Percentiles rank a stretch among this genome's conserved stretches.
Evolutionary conservation across 352 stramenopile genomes (phyloP).

Genomic region (Phytophthora sp.): DNA sequence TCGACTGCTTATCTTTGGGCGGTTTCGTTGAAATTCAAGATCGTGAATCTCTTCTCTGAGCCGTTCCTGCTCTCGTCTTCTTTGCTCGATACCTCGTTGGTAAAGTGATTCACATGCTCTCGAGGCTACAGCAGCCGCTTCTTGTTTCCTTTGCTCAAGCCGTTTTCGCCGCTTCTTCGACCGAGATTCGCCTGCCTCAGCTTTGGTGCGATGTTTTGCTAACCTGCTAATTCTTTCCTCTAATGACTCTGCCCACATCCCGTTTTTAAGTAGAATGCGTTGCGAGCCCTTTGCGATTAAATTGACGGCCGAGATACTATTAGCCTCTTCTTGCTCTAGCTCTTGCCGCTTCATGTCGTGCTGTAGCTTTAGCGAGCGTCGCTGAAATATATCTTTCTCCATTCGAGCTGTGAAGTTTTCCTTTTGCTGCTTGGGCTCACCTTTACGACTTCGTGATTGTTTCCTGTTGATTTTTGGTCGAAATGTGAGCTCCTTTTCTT

Average conservation of each 20-base stretch:
- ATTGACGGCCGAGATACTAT: slow-evolving; percentile 7
- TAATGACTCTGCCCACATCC: slow-evolving; percentile 50
- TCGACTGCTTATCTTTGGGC: slow-evolving; percentile 41
- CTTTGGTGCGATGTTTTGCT: slow-evolving; percentile 8
- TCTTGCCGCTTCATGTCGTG: slow-evolving; percentile 27
- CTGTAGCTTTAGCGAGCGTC: slow-evolving; percentile 21
- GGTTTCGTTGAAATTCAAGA: slow-evolving; percentile 23
- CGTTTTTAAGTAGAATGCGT: slow-evolving; percentile 59
- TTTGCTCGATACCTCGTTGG: slow-evolving; percentile 48
- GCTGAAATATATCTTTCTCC: slow-evolving; percentile 51
- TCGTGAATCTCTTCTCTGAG: slow-evolving; percentile 24
- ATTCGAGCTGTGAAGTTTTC: slow-evolving; percentile 44
- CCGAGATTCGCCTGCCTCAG: background rate
- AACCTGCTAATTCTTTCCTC: slow-evolving; percentile 43
- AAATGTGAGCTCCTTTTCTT: slow-evolving; percentile 51
- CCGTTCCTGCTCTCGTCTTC: slow-evolving; percentile 30
- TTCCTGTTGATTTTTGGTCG: slow-evolving; percentile 59
- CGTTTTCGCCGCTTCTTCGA: slow-evolving; percentile 17
- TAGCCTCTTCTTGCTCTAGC: slow-evolving; percentile 21
- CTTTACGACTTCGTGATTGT: background rate
- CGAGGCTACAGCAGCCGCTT: slow-evolving; percentile 21
- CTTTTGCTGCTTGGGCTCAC: background rate
- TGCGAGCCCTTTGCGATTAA: slow-evolving; percentile 57
- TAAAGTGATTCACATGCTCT: slow-evolving; percentile 63
- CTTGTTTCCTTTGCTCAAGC: slow-evolving; percentile 16